These are phyloP conservation scores for Neonectria hederae DNA, from an alignment of 2,329 filamentous ascomycete genomes.

Conservation along the genomic window DNA sequence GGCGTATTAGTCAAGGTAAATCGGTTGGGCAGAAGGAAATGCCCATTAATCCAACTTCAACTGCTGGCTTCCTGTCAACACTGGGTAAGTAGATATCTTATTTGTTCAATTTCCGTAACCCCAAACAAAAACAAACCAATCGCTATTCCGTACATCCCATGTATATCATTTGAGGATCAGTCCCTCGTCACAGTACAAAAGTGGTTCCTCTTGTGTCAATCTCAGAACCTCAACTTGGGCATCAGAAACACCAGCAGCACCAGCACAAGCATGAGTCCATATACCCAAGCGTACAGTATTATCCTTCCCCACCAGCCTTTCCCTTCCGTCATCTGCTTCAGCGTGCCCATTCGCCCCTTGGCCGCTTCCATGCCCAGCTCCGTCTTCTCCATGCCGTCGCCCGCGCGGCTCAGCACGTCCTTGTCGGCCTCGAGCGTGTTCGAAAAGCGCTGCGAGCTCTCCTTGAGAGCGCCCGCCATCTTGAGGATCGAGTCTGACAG, in stretches of 20 bases:
- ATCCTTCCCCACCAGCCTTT: slow-evolving; percentile 87
- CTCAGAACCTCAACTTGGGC: slow-evolving; percentile 86
- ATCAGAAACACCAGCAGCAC: slow-evolving; percentile 84
- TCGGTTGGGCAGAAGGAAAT: background rate
- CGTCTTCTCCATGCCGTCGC: slow-evolving; percentile 80
- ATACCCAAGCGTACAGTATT: slow-evolving; percentile 85
- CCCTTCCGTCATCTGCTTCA: slow-evolving; percentile 85
- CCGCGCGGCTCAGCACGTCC: slow-evolving; percentile 75
- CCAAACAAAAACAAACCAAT: slow-evolving; percentile 2
- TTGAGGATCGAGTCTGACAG: slow-evolving; percentile 83
- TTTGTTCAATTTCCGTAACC: slow-evolving; percentile 13
- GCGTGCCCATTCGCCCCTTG: slow-evolving; percentile 77
- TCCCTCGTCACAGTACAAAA: background rate
- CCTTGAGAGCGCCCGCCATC: slow-evolving; percentile 81
- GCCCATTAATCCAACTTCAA: background rate
- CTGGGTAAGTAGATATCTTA: background rate
- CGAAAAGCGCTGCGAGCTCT: slow-evolving; percentile 77
- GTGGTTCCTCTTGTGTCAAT: background rate
- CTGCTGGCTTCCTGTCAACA: background rate
- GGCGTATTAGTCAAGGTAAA: background rate
- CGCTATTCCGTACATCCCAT: slow-evolving; percentile 23
- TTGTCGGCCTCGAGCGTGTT: slow-evolving; percentile 76
- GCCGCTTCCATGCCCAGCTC: slow-evolving; percentile 80
- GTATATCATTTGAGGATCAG: background rate
- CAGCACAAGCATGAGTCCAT: slow-evolving; percentile 80